Conservation (phyloP, 352 stramenopile genomes). For the Pythium vanterpoolii region DNA sequence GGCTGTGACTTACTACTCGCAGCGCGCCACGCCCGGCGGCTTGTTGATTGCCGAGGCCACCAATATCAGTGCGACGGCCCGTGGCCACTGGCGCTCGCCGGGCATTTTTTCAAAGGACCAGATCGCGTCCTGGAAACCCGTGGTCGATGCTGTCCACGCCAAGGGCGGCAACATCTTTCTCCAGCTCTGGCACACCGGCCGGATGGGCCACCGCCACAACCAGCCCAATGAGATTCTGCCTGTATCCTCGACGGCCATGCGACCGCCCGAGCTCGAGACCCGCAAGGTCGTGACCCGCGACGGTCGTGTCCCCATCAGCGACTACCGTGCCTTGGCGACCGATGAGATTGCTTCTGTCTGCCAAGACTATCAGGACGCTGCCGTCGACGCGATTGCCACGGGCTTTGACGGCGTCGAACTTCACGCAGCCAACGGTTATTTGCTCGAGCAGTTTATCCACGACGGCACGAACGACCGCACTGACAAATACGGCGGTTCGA, state of each 20-base stretch:
- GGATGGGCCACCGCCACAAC: slow-evolving; percentile 41
- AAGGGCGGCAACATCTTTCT: slow-evolving; percentile 27
- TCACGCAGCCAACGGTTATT: slow-evolving; percentile 83
- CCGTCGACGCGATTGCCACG: slow-evolving; percentile 40
- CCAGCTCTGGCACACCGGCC: slow-evolving; percentile 73
- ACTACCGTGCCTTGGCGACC: slow-evolving; percentile 33
- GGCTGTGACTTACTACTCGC: slow-evolving; percentile 9
- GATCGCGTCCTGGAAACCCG: slow-evolving; percentile 1
- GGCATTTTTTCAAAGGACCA: slow-evolving; percentile 24
- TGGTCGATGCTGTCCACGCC: neutral
- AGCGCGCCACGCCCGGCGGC: slow-evolving; percentile 27
- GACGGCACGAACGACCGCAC: slow-evolving; percentile 53
- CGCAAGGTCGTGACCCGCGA: neutral
- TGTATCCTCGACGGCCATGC: slow-evolving; percentile 29
- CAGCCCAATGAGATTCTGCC: slow-evolving; percentile 22
- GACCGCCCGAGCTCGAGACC: slow-evolving; percentile 13
- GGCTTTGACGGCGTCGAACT: slow-evolving; percentile 40
- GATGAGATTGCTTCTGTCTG: slow-evolving; percentile 60
- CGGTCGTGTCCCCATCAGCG: slow-evolving; percentile 27
- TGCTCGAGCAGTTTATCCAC: slow-evolving; percentile 83
- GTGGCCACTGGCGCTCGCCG: slow-evolving; percentile 21
- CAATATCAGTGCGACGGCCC: slow-evolving; percentile 6
- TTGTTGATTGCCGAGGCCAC: slow-evolving; percentile 33
- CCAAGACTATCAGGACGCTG: slow-evolving; percentile 49
- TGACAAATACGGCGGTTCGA: slow-evolving; percentile 65